Evolutionary conservation across 2,329 filamentous ascomycete genomes (phyloP).

Genomic region (Fusarium sp.): DNA sequence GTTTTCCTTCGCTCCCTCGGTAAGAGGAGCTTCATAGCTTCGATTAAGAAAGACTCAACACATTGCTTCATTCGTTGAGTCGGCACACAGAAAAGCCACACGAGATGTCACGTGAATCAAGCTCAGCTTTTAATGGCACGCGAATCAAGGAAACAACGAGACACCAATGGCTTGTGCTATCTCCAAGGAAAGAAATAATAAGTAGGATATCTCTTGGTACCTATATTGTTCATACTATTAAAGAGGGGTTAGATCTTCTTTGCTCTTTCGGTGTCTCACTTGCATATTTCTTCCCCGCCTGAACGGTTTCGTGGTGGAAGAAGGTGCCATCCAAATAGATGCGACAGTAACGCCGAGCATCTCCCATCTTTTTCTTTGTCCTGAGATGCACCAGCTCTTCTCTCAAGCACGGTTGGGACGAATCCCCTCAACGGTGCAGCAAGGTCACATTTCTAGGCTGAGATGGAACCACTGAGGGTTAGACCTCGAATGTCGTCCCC

Average conservation of each 20-base stretch:
- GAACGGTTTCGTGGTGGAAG: neutral
- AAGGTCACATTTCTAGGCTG: conserved; percentile 7
- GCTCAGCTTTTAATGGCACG: neutral
- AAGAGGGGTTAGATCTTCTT: neutral
- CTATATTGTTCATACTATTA: neutral
- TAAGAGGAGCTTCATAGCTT: neutral
- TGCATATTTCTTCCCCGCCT: neutral
- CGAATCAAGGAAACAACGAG: neutral
- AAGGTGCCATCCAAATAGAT: neutral
- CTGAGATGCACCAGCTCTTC: neutral
- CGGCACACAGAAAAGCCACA: neutral
- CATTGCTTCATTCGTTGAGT: conserved; percentile 2
- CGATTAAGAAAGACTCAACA: neutral
- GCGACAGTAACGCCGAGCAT: neutral
- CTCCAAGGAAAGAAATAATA: neutral
- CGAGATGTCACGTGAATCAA: neutral
- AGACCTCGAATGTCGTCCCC: neutral
- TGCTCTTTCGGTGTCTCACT: neutral
- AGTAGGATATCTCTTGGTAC: neutral
- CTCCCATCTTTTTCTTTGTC: neutral
- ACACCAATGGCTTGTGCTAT: neutral
- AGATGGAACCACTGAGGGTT: conserved; percentile 14
- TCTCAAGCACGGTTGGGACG: neutral
- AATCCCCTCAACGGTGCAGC: neutral
- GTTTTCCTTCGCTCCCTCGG: neutral